Conservation (phyloP, 2,329 filamentous ascomycete species). For the Aureobasidium sp. region DNA sequence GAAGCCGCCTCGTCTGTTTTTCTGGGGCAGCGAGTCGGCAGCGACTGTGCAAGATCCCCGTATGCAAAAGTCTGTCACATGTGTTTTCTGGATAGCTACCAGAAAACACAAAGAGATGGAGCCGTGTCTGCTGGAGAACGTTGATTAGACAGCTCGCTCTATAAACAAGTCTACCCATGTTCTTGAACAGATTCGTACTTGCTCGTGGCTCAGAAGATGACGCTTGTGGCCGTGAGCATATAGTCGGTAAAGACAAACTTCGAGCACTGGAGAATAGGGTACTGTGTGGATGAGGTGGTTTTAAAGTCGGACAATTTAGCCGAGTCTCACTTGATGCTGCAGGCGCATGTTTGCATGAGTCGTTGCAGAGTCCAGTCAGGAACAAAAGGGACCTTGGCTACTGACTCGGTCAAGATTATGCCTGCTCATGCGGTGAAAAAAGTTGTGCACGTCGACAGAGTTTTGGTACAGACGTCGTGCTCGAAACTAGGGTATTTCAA, state of each 20-base stretch:
- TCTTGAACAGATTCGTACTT: no score
- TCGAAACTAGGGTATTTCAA: background rate
- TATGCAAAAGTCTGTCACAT: background rate
- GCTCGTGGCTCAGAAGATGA: no score
- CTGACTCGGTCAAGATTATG: background rate
- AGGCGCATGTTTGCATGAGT: background rate
- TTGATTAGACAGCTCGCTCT: background rate
- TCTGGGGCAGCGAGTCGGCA: background rate
- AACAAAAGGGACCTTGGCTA: background rate
- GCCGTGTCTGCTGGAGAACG: background rate
- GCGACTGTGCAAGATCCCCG: background rate
- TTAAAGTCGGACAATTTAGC: background rate
- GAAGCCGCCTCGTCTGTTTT: background rate
- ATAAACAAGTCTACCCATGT: no score
- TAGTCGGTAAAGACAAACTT: background rate
- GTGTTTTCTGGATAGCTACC: background rate
- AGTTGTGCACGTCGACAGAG: background rate
- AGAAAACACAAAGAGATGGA: background rate
- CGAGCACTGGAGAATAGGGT: background rate
- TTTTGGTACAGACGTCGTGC: background rate
- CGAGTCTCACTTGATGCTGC: background rate
- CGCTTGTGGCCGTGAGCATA: background rate
- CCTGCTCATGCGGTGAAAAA: background rate
- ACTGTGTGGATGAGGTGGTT: background rate
- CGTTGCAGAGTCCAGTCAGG: no score